Conservation (phyloP, 257 asterid species). For the Solanum pimpinellifolium region DNA sequence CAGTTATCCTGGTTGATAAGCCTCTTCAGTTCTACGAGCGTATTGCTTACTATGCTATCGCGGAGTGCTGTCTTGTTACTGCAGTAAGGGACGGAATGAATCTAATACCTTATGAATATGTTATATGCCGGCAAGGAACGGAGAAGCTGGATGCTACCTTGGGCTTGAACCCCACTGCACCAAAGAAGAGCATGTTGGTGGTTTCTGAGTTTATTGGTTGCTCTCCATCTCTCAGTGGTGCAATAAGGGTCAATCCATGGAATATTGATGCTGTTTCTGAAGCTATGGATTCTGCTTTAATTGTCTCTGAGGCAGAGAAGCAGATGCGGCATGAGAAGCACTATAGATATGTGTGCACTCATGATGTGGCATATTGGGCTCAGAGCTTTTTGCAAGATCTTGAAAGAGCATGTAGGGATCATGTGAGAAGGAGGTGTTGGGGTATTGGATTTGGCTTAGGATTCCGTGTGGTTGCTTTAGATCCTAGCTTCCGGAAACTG, state of each 20-base stretch:
- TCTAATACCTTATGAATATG: conserved; percentile 73
- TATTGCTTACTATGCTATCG: conserved; percentile 53
- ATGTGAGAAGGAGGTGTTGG: conserved; percentile 72
- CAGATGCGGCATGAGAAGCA: conserved; percentile 86
- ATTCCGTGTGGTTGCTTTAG: conserved; percentile 77
- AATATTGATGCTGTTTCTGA: conserved; percentile 66
- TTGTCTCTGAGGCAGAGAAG: conserved; percentile 56
- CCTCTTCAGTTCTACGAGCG: conserved; percentile 63
- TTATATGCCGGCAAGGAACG: conserved; percentile 71
- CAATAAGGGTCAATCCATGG: conserved; percentile 84
- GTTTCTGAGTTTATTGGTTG: conserved; percentile 77
- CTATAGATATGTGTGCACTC: conserved; percentile 65
- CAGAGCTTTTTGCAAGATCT: conserved; percentile 75
- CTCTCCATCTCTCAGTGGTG: conserved; percentile 82
- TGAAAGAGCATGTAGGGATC: conserved; percentile 74
- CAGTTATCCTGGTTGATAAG: conserved; percentile 58
- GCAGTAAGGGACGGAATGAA: conserved; percentile 92
- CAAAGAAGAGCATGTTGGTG: conserved; percentile 71
- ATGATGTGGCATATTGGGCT: conserved; percentile 92
- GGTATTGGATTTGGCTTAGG: conserved; percentile 86
- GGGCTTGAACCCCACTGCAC: conserved; percentile 35
- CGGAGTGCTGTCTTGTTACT: conserved; percentile 83
- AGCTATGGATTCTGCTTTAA: conserved; percentile 74
- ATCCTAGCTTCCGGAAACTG: conserved; percentile 72
- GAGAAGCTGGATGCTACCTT: conserved; percentile 37